phyloP scores from a whole-genome alignment of 257 asterid species.

The Cinchona pubescens region DNA sequence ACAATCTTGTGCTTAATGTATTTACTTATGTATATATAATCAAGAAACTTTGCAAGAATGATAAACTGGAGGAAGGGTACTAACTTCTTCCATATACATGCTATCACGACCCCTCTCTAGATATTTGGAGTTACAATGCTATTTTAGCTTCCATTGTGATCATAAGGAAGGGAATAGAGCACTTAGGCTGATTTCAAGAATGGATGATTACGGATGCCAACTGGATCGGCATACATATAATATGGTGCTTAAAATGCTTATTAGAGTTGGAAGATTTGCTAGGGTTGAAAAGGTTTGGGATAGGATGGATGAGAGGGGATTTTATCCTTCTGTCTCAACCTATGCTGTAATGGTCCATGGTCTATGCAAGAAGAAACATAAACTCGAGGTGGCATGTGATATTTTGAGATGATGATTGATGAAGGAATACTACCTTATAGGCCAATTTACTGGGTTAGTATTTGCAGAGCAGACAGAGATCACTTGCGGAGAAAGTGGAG shows the following conservation, averaged over 20 bases:
- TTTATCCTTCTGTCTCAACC: constrained; percentile 73
- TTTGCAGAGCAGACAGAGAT: constrained; percentile 62
- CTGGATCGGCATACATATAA: constrained; percentile 67
- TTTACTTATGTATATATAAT: constrained; percentile 66
- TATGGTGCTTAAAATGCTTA: constrained; percentile 83
- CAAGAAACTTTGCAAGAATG: constrained; percentile 66
- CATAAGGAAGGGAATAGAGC: constrained; percentile 71
- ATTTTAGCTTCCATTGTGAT: constrained; percentile 70
- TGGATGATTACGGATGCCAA: constrained; percentile 47
- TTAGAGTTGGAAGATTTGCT: constrained; percentile 77
- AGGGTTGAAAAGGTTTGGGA: constrained; percentile 65
- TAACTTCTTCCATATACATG: constrained; percentile 81
- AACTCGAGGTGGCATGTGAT: constrained; percentile 69
- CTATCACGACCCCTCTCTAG: constrained; percentile 47
- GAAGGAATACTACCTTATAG: constrained; percentile 91
- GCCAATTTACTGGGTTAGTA: constrained; percentile 59
- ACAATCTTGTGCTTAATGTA: constrained; percentile 63
- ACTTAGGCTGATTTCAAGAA: constrained; percentile 52
- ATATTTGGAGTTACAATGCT: constrained; percentile 75
- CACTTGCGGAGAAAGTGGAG: constrained; percentile 85
- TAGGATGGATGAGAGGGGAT: constrained; percentile 65
- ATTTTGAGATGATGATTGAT: constrained; percentile 83
- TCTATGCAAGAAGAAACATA: constrained; percentile 67
- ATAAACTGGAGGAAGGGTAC: constrained; percentile 66
- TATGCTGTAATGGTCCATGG: constrained; percentile 89